phyloP scores from a whole-genome alignment of 495 filamentous ascomycete species.

The Penicillium goetzii region DNA sequence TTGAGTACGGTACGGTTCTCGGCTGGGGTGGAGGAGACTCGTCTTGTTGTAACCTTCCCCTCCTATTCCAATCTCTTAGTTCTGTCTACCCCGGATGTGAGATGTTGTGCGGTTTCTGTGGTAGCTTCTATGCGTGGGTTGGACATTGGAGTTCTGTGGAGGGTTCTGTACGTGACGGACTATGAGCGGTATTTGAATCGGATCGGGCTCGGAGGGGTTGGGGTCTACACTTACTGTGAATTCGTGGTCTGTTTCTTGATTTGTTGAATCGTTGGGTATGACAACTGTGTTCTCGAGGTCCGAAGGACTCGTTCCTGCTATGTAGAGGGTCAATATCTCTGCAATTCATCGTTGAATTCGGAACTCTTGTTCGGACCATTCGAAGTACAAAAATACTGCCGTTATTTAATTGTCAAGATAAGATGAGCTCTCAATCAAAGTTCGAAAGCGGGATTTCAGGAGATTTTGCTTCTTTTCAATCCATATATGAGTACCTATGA shows the following conservation, averaged over 20 bases:
- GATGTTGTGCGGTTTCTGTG: constrained; percentile 3
- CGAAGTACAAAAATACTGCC: background rate
- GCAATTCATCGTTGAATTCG: background rate
- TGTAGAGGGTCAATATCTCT: background rate
- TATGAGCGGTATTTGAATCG: background rate
- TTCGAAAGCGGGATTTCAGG: background rate
- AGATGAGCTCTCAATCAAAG: background rate
- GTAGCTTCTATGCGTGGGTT: background rate
- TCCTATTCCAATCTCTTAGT: background rate
- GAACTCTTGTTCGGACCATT: background rate
- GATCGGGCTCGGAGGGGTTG: background rate
- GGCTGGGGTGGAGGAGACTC: constrained; percentile 10
- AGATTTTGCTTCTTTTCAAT: background rate
- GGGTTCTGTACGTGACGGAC: background rate
- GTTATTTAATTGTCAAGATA: too few species aligned
- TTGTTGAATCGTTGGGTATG: background rate
- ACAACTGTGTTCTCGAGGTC: background rate
- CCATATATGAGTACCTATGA: background rate
- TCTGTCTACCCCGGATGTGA: constrained; percentile 20
- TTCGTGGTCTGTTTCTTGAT: background rate
- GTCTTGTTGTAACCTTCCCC: constrained; percentile 11
- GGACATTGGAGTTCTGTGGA: background rate
- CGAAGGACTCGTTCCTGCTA: background rate
- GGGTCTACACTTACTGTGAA: background rate
- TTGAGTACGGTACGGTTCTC: constrained; percentile 15